phyloP scores from a whole-genome alignment of 2,329 filamentous ascomycete genomes.

The Bipolaris bicolor region DNA sequence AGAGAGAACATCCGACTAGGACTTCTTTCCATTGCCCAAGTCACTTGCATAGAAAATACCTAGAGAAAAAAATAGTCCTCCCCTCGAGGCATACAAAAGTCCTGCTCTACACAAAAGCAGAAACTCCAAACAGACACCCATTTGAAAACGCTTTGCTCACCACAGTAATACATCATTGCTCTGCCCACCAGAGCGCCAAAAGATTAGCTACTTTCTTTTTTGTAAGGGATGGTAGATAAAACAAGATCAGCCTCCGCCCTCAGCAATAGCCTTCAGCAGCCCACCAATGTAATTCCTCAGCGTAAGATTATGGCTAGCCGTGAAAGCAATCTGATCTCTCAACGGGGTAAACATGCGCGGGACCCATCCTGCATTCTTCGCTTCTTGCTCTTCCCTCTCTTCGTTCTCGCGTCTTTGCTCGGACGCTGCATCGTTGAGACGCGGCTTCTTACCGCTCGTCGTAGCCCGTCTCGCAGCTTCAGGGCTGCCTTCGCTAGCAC shows the following conservation, averaged over 20 bases:
- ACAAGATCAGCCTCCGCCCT: slow-evolving; percentile 34
- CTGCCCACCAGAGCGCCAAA: not conserved
- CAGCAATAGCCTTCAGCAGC: slow-evolving; percentile 45
- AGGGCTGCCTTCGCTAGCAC: slow-evolving; percentile 36
- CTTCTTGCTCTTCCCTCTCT: slow-evolving; percentile 55
- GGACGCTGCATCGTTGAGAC: slow-evolving; percentile 40
- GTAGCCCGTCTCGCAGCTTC: slow-evolving; percentile 33
- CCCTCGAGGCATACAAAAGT: not conserved
- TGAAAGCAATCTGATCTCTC: slow-evolving; percentile 68
- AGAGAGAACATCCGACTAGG: not conserved
- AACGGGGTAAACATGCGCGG: slow-evolving; percentile 71
- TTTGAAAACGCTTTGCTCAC: not conserved
- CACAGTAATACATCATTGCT: not conserved
- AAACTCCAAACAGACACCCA: slow-evolving; percentile 1
- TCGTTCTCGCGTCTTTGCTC: slow-evolving; percentile 40
- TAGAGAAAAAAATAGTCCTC: not conserved
- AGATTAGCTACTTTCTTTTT: not conserved
- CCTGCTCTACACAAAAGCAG: not conserved
- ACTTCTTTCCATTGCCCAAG: not conserved
- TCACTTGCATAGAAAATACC: not conserved
- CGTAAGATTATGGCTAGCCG: slow-evolving; percentile 69
- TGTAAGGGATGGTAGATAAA: not conserved
- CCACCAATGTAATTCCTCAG: slow-evolving; percentile 48
- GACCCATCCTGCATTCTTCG: slow-evolving; percentile 66
- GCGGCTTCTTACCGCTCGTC: slow-evolving; percentile 53